Evolutionary conservation across 768 basidiomycete species (phyloP), one percentile per base, ranked within the genome.

Genomic region (Termitomyces sp.): DNA sequence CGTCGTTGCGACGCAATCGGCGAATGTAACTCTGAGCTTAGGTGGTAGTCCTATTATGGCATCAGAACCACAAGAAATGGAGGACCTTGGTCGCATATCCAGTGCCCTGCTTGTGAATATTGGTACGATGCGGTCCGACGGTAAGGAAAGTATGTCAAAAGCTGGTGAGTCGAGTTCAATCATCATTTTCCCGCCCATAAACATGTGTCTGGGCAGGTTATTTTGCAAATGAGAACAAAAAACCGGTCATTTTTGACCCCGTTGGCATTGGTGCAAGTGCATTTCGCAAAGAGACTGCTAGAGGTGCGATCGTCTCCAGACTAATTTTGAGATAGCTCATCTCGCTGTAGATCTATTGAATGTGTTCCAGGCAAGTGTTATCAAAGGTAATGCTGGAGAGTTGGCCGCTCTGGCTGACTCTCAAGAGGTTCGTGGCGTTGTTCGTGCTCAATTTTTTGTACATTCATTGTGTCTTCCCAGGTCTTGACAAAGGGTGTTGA

Each of bases 1-100:
- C 19, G 93, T 97, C 15, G 92, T 93, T 30, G 82, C 85, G 19
- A 94, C 85, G 19, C 93, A 95, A 71, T 90, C 88, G 5, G 93
- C 93, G 21, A 97, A 96, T 65, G 80, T 88, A 1, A 96, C 93
- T 2, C 77, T 98, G 6, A 91, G 93, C 0, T 64, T 97, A 4
- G 88, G 90, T 17, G 93, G 85, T 14, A 93, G 90, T 56, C 95
- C 95, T 0, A 94, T 98, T 65, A 98, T 98, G 95, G 90, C 94
- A 2, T 87, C 89, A 19, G 83, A 87, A 22, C 78, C 86, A 0
- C 75, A 79, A 55, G 95, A 98, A 66, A 93, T 93, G 78, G 78
- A 81, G 26, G 90, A 95, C 57, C 76, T 98, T 19, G 75, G 83
- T 52, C 72, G 73, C 34, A 78, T 85, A 45, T 79, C 80, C 44